Evolutionary conservation across 2,329 filamentous ascomycete genomes (phyloP), one percentile per base, ranked within the genome.

Genomic region (Ascochyta fabae): DNA sequence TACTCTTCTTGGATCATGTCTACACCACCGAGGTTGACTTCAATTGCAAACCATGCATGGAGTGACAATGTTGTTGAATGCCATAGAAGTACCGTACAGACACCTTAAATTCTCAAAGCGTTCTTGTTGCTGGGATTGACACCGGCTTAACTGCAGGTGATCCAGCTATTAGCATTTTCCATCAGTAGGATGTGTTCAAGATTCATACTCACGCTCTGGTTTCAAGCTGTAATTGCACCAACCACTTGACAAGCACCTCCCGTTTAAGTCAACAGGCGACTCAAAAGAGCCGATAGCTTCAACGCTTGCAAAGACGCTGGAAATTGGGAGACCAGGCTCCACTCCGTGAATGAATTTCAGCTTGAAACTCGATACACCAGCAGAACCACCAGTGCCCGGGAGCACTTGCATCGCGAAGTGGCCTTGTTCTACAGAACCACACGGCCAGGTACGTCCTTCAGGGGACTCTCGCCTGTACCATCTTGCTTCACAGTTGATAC

Each of bases 331-430:
- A 13, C 65, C 62, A 2, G 55, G 34, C 44, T 54, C 42, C 16
- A 56, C 57, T 1, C 64, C 59, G 15, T 68, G 57, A 8, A 56
- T 66, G 16, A 71, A 66, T 19, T 54, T 64, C 19, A 69, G 33
- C 13, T 60, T 58, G 49, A 68, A 68, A 41, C 66, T 49, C 3
- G 29, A 49, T 1, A 51, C 22, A 4, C 19, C 24, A 42, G 6
- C 47, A 24, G 39, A 43, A n/a, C 5, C 24, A 7, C 26, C 9
- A 19, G 35, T 52, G 23, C 61, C 59, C 10, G 51, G 40, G 0
- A 65, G 42, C 10, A 72, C 59, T 12, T 66, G 53, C 53, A 71
- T 57, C 6, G 54, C 48, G 64, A 66, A 71, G 36, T 69, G 68
- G 1, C 68, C 67, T 1, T 66, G 36, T 6, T 38, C 39, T 1